Base-by-base conservation (phyloP, 2,329 filamentous ascomycete species). In the Xylaria sp. region DNA sequence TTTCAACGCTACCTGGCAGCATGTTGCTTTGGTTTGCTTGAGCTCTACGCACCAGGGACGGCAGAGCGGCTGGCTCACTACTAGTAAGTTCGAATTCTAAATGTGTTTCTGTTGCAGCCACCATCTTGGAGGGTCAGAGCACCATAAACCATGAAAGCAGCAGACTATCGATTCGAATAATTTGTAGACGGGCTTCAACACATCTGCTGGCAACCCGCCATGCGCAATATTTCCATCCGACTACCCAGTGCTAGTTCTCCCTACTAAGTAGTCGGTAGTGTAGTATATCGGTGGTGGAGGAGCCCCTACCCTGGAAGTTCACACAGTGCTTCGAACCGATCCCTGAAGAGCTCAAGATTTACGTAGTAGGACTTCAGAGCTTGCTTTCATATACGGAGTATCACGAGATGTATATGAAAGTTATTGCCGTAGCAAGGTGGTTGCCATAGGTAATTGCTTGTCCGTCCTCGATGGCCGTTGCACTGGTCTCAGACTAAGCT, bases 321-420 rank as follows among this genome's bases (percentile, higher is more conserved):
- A 67, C 67, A 69, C 67, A 69, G 67, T 67, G 67, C 13, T 46
- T 48, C 20, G 10, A 23, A 52, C 25, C 12, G 23, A 18, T 18
- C 31, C 23, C 33, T 43, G 3, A 20, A 58, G 3, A 36, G 12
- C 28, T 59, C 28, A 23, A 33, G 15, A 15, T 46, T 43, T 56
- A 28, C 28, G 28, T 28, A 28, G 28, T 28, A 18, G 9, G 33
- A 60, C 49, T 56, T 43, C 36, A 18, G 33, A 57, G 52, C 36
- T 13, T 13, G 18, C 51, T 33, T 25, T 33, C 28, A 56, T 23
- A 33, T 43, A 36, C 23, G 36, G 28, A 55, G 36, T 55, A 20
- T 46, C 15, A 7, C 1, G 13, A 46, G 13, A 15, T 18, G 41
- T 62, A 43, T 43, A 43, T 7, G 43, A 60, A 20, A n/a, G 41